Base-by-base conservation (phyloP, 2,329 filamentous ascomycete species). In the Calonectria leucothoes region DNA sequence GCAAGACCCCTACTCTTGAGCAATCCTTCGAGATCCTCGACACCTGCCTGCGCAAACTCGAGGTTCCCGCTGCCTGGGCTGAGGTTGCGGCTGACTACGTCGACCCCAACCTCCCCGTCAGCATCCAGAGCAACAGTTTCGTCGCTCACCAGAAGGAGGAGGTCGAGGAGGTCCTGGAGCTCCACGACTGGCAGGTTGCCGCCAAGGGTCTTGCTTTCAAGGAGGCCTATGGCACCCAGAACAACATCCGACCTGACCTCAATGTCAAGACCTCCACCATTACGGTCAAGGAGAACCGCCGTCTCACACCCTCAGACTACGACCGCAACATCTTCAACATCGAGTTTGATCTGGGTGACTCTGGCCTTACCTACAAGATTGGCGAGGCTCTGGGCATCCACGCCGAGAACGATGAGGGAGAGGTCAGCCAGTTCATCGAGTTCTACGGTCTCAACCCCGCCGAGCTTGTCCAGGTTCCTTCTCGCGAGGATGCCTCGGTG, bases 241-340 rank as follows among this genome's bases (percentile, higher is more conserved):
- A 88, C 76, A 87, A 87, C 67, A 91, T 99, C 49, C 94, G 97
- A 68, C 97, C 97, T 14, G 97, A 99, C 81, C 88, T 98, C 69
- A 87, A 93, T 12, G 92, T 95, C 82, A 95, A 96, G 90, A 98
- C 96, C 2, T 93, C 91, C 81, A 94, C 95, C 51, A 94, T 98
- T 68, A 93, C 92, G 69, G 96, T 99, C 85, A 95, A 97, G 88
- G 97, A 98, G 88, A 98, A 98, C 87, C 94, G 97, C 75, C 93
- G 97, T 76, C 91, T 99, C 69, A 99, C 97, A 0, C 97, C 97
- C 4, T 81, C 86, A 29, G 94, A 93, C 37, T 99, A 99, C 83
- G 96, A 98, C 85, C 95, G 97, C 80, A 98, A 99, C 89, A 98
- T 99, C 85, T 99, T 99, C 93, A 97, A 99, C 87, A 98, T 99